phyloP scores from a whole-genome alignment of 139 green algal species.

The Mychonastes homosphaera region DNA sequence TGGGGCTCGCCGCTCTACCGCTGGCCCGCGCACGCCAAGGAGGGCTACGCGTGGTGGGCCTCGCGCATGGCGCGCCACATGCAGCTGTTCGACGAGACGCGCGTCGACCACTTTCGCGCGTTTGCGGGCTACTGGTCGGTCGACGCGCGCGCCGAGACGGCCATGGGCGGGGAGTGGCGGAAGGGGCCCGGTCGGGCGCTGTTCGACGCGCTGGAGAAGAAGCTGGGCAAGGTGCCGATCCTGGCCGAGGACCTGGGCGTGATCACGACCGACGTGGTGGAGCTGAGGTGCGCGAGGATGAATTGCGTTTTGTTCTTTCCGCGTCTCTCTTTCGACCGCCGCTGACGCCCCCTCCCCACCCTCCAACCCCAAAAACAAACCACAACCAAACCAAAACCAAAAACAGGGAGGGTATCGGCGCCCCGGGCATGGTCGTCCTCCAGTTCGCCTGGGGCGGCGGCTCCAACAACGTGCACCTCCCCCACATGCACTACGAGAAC shows the following conservation, averaged over 20 bases:
- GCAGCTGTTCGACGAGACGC: conserved; percentile 88
- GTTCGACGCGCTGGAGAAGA: conserved; percentile 58
- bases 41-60: conserved; percentile 81
- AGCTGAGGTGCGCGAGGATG: conserved; percentile 43
- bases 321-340: background rate
- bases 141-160: conserved; percentile 68
- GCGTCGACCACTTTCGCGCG: conserved; percentile 91
- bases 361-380: no score
- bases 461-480: conserved; percentile 83
- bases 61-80: conserved; percentile 65
- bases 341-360: background rate
- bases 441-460: conserved; percentile 94
- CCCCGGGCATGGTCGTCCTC: conserved; percentile 95
- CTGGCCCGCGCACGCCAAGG: conserved; percentile 53
- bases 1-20: conserved; percentile 95
- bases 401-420: conserved; percentile 63
- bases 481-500: conserved; percentile 95
- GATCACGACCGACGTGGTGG: conserved; percentile 89
- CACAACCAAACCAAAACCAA: no score
- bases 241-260: conserved; percentile 95
- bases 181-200: conserved; percentile 65
- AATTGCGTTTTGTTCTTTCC: background rate
- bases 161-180: conserved; percentile 76
- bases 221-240: conserved; percentile 63
- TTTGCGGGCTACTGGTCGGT: conserved; percentile 86